Evolutionary conservation across 768 basidiomycete genomes (phyloP), one percentile per base, ranked within the genome.

Genomic region (Collybia sp.): DNA sequence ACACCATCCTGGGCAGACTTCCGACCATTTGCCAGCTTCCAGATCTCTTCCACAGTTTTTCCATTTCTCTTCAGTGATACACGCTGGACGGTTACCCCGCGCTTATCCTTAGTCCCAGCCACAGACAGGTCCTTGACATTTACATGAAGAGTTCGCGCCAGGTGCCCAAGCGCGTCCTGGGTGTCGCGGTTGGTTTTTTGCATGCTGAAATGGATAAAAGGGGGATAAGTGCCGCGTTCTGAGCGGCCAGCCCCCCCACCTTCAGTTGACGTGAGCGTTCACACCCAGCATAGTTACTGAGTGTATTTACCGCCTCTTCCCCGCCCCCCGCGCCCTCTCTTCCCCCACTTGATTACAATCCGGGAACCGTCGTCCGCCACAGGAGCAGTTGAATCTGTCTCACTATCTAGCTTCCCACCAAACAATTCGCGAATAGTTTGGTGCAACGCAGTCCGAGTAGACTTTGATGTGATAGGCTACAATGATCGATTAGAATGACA

Each of bases 101-200:
- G 87, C 61, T 98, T 99, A 67, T 99, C 96, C 61, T 99, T 99
- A 6, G 96, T 99, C 0, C 96, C 96, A 3, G 93, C 91, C 18
- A 93, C 87, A 17, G 84, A 81, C 6, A 99, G 72, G 58, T 95
- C 91, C 64, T 88, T 93, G 42, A 82, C 62, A 17, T 72, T 80
- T 48, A 84, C 81, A 50, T 86, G 83, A n/a, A 97, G 71, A 25
- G 77, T 73, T 12, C 93, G 83, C 13, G 89, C 73, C 30, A 99
- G 68, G 55, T 94, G 75, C 1, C 80, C 74, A 16, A 99, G 79
- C 1, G 91, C 92, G 58, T 98, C 96, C 59, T 96, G 93, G 2
- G 93, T 96, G 59, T 99, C 96, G 37, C 96, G 84, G 60, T 99
- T 99, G 16, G 93, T 90, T 67, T 99, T 99, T 60, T 95, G 93